Evolutionary conservation across 345 rosid species (phyloP).

Genomic region (Gossypium turneri): DNA sequence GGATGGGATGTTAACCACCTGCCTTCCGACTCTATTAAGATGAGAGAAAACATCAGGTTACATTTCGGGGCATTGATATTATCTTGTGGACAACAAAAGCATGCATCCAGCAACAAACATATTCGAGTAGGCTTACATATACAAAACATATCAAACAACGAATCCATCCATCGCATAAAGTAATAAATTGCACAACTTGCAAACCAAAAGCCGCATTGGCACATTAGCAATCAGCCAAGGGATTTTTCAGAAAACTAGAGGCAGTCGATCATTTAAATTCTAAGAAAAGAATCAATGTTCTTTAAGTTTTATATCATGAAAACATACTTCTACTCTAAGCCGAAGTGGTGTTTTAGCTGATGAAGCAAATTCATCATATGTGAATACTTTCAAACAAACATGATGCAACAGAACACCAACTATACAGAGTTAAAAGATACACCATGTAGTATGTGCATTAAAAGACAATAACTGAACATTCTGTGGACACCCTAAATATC

Average conservation of each 20-base stretch:
- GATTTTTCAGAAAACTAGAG: not conserved
- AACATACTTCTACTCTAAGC: not conserved
- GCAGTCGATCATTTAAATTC: not conserved
- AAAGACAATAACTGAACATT: too few species aligned
- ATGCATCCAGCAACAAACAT: not conserved
- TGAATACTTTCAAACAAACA: not conserved
- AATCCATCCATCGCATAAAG: not conserved
- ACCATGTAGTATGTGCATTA: too few species aligned
- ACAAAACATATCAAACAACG: not conserved
- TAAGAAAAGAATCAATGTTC: not conserved
- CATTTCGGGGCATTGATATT: not conserved
- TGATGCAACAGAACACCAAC: not conserved
- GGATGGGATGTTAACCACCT: constrained; percentile 41
- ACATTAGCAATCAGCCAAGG: not conserved
- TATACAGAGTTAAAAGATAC: too few species aligned
- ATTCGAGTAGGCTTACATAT: not conserved
- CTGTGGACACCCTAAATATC: not conserved
- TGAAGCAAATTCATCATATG: not conserved
- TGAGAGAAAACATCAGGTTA: not conserved
- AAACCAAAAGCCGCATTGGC: not conserved
- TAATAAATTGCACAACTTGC: not conserved
- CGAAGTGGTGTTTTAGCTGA: not conserved
- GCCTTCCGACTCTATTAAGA: constrained; percentile 37
- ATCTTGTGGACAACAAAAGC: not conserved
- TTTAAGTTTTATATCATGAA: not conserved